Evolutionary conservation across 1,284 basidiomycete genomes (phyloP).

Genomic region (Austroboletus niveus): DNA sequence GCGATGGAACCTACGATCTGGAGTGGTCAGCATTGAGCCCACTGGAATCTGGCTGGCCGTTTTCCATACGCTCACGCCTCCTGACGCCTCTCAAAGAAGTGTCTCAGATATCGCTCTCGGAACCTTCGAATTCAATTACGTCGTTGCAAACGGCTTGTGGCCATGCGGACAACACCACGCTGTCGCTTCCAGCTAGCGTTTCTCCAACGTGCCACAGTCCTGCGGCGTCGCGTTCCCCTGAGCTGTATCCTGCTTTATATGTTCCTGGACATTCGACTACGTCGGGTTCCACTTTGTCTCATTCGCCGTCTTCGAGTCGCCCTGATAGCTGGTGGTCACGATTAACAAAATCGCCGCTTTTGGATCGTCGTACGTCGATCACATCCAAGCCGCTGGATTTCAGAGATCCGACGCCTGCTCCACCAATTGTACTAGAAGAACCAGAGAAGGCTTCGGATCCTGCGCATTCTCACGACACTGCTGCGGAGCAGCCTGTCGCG

Average conservation of each 20-base stretch:
- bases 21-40: conserved; percentile 28
- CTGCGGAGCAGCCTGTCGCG: conserved; percentile 12
- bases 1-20: conserved; percentile 21
- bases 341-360: conserved; percentile 41
- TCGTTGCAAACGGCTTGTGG: conserved; percentile 32
- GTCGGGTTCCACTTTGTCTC: conserved; percentile 31
- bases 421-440: conserved; percentile 60
- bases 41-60: conserved; percentile 25
- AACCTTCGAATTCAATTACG: conserved; percentile 25
- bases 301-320: conserved; percentile 35
- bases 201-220: conserved; percentile 15
- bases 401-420: conserved; percentile 70
- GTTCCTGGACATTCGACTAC: conserved; percentile 11
- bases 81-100: conserved; percentile 30
- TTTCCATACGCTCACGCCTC: conserved; percentile 26
- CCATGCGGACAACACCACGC: conserved; percentile 16
- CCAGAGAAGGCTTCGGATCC: conserved; percentile 37
- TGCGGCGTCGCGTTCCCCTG: conserved; percentile 12
- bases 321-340: conserved; percentile 49
- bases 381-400: conserved; percentile 56
- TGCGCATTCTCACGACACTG: conserved; percentile 15
- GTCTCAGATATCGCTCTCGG: conserved; percentile 22
- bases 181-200: conserved; percentile 6
- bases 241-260: conserved; percentile 7
- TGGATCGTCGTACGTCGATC: conserved; percentile 38